phyloP scores from a whole-genome alignment of 495 filamentous ascomycete genomes.

The Xylaria sp. region DNA sequence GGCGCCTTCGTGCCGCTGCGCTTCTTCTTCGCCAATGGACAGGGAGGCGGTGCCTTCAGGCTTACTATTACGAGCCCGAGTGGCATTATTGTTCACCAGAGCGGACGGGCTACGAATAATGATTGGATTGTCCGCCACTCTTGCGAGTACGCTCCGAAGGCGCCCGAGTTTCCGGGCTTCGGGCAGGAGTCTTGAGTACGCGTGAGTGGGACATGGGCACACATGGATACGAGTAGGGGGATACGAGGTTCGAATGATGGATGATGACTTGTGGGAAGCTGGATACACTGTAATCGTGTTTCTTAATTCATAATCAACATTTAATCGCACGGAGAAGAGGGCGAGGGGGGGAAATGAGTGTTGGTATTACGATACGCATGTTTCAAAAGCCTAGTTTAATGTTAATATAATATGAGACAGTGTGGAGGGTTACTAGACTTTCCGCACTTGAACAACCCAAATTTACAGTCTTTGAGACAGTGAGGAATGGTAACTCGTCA shows the following conservation, averaged over 20 bases:
- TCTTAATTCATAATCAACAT: background rate
- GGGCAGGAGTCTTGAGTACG: conserved; percentile 24
- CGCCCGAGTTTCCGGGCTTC: conserved; percentile 25
- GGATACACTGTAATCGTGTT: background rate
- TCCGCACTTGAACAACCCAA: background rate
- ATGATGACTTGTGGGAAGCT: no score
- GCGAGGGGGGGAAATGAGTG: background rate
- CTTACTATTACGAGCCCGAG: conserved; percentile 32
- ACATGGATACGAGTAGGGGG: background rate
- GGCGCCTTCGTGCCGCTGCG: conserved; percentile 25
- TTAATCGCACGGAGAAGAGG: background rate
- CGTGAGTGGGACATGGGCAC: background rate
- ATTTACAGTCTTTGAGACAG: background rate
- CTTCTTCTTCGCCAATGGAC: conserved; percentile 28
- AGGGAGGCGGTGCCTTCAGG: conserved; percentile 26
- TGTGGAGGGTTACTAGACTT: background rate
- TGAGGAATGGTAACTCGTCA: background rate
- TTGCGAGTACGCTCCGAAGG: conserved; percentile 14
- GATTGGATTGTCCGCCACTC: conserved; percentile 28
- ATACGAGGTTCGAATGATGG: background rate
- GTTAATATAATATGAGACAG: conserved; percentile 5
- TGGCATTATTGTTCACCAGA: conserved; percentile 29
- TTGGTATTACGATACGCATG: background rate
- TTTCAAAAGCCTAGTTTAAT: background rate
- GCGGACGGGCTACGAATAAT: conserved; percentile 20